Evolutionary conservation across 768 basidiomycete genomes (phyloP), one percentile per base, ranked within the genome.

Genomic region (Rhizopogon salebrosus): DNA sequence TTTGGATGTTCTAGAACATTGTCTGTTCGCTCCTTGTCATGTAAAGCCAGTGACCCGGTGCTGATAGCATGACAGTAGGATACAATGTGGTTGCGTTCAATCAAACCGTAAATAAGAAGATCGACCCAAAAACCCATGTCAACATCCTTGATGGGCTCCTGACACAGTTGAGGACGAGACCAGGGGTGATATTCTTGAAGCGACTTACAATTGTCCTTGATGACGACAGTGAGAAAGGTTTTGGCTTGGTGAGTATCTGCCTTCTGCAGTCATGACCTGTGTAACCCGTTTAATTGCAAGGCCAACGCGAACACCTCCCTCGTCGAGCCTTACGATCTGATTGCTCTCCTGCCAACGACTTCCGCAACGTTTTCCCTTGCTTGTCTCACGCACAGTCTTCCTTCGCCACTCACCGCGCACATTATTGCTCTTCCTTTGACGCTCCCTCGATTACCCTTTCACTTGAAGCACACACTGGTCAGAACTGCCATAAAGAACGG

Each of bases 161-260:
- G n/a, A 64, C 72, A n/a, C 80, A 79, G 53, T 68, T 90, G 23
- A 80, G 79, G 53, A 71, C 75, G 14, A 75, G 88, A 39, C 64
- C 73, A 1, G 84, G 85, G 0, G 68, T 89, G 29, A 68, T 89
- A 3, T 82, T 80, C 54, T 71, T 95, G 48, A 91, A 88, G 64
- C 74, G 91, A 45, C 64, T 95, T 51, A 91, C 84, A n/a, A 84
- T 94, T 46, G 73, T 88, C 10, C 75, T 92, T 8, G 86, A 92
- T 55, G 83, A 90, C 60, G 87, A 85, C 38, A 92, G 91, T 61
- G 89, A 92, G 65, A 92, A 90, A 65, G 88, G 91, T 1, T 87
- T 89, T 60, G 89, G 90, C 27, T 64, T 92, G 64, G 89, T 92
- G 52, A 57, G 76, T 70, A 6, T 22, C 34, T n/a, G 9, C 10